A percentile compares a stretch with the other conserved stretches of the same genome.
Evolutionary conservation across 306 rosid species (phyloP).

Genomic region (Quercus robur): DNA sequence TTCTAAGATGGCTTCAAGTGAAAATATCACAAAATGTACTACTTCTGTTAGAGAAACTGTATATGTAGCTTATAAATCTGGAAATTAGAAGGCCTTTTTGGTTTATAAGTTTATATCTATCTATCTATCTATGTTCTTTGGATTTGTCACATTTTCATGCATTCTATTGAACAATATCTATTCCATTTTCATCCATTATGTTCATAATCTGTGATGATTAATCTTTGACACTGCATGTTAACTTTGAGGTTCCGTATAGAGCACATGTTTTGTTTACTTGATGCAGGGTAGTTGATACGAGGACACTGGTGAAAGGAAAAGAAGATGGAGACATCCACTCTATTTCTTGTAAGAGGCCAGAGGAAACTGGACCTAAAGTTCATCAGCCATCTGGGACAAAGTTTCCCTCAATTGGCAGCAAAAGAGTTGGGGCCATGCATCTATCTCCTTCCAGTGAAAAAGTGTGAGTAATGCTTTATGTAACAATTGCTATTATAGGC

Average conservation of each 20-base stretch:
- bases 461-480: slow-evolving; percentile 34
- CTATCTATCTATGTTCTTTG: neutral
- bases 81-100: neutral
- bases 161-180: neutral
- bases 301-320: slow-evolving; percentile 26
- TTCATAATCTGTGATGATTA: neutral
- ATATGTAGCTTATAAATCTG: neutral
- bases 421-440: slow-evolving; percentile 28
- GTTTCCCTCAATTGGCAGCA: slow-evolving; percentile 32
- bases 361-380: slow-evolving; percentile 26
- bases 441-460: slow-evolving; percentile 32
- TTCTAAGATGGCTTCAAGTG: slow-evolving; percentile 4
- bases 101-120: neutral
- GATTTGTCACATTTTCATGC: neutral
- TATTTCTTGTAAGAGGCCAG: slow-evolving; percentile 25
- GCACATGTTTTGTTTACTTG: slow-evolving; percentile 18
- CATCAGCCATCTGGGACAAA: slow-evolving; percentile 38
- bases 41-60: neutral
- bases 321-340: slow-evolving; percentile 32
- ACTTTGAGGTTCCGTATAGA: neutral
- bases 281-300: slow-evolving; percentile 41
- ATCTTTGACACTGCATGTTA: neutral
- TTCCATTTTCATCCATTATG: neutral
- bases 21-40: neutral
- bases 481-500: slow-evolving; percentile 15